Conservation (phyloP, 805 yeast species). For the Blastobotrys terrestris region DNA sequence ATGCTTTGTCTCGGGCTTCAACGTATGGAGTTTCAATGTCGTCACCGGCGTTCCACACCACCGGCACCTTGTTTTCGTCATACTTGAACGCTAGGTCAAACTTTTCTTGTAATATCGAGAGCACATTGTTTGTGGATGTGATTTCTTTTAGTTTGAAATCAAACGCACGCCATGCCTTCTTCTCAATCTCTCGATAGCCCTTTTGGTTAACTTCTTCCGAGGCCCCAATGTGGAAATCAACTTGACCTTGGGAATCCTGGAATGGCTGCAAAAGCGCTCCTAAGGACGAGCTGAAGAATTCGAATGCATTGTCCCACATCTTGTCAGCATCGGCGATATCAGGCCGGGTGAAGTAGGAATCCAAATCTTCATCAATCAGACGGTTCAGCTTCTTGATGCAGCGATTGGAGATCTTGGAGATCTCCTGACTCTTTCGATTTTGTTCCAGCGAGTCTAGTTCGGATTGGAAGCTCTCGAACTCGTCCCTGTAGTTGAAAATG, state of each 20-base stretch:
- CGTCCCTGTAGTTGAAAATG: conserved; percentile 24
- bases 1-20: conserved; percentile 52
- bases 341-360: conserved; percentile 36
- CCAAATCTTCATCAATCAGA: conserved; percentile 37
- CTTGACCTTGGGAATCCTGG: conserved; percentile 23
- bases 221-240: conserved; percentile 66
- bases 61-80: conserved; percentile 76
- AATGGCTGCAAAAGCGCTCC: conserved; percentile 30
- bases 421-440: conserved; percentile 34
- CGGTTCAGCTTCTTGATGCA: conserved; percentile 17
- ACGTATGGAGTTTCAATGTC: conserved; percentile 66
- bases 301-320: conserved; percentile 57
- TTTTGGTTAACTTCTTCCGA: conserved; percentile 36
- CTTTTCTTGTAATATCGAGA: conserved; percentile 61
- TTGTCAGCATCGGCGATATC: conserved; percentile 43
- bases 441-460: conserved; percentile 33
- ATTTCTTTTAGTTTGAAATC: conserved; percentile 53
- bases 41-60: conserved; percentile 64
- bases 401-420: conserved; percentile 36
- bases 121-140: conserved; percentile 59
- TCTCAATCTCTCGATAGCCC: conserved; percentile 41
- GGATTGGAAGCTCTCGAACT: conserved; percentile 23
- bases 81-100: conserved; percentile 82
- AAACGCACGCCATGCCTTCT: conserved; percentile 60
- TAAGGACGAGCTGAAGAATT: conserved; percentile 37